Evolutionary conservation across 192 early-diverging fungal genomes (phyloP).

Genomic region (Chytriomyces sp.): DNA sequence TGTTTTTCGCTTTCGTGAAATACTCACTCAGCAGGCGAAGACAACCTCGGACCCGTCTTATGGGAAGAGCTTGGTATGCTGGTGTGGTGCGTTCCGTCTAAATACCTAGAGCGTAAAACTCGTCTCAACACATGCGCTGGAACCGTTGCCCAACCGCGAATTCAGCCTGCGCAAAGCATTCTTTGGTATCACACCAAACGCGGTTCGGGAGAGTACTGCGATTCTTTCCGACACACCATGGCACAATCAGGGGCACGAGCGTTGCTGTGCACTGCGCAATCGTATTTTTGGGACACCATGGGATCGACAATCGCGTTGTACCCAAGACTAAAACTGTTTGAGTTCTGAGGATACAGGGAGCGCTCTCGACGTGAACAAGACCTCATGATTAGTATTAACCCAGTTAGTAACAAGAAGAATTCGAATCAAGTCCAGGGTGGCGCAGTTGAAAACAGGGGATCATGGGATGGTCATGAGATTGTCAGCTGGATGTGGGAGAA

Average conservation of each 20-base stretch:
- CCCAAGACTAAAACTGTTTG: conserved; percentile 31
- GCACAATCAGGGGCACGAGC: conserved; percentile 38
- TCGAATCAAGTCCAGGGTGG: too few relatives aligned
- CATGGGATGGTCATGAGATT: too few relatives aligned
- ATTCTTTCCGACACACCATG: conserved; percentile 20
- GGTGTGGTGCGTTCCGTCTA: conserved; percentile 31
- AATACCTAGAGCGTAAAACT: conserved; percentile 17
- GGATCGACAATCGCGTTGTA: conserved; percentile 9
- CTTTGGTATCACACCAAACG: conserved; percentile 19
- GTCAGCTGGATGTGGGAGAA: too few relatives aligned
- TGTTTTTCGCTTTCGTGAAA: neutral
- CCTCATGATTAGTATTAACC: too few relatives aligned
- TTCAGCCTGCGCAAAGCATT: conserved; percentile 20
- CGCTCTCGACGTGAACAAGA: too few relatives aligned
- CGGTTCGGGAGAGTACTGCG: conserved; percentile 25
- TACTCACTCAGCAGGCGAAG: conserved; percentile 4
- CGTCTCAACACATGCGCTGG: conserved; percentile 5
- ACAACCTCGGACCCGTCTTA: conserved; percentile 35
- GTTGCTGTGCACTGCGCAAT: conserved; percentile 27
- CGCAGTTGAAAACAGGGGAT: too few relatives aligned
- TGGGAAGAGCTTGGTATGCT: conserved; percentile 38
- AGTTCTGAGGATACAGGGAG: too few relatives aligned
- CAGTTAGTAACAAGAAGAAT: too few relatives aligned
- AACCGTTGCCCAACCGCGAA: conserved; percentile 14
- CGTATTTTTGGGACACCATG: conserved; percentile 20